These are phyloP conservation scores for Mesostigma viride DNA, from an alignment of 139 green algal genomes.

Conservation along the genomic window DNA sequence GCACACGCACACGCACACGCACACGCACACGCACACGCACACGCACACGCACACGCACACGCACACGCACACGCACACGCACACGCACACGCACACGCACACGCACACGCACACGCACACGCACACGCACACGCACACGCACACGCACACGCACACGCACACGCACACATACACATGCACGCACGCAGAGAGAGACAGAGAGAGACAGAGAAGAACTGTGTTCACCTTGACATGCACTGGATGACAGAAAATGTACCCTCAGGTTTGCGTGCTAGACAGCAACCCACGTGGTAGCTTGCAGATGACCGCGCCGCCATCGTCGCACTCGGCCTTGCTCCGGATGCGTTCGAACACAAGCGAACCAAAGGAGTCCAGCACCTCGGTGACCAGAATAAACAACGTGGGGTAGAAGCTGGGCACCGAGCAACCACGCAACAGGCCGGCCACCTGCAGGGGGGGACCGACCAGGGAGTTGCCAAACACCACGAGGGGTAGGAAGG, in stretches of 20 bases:
- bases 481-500: too few species aligned
- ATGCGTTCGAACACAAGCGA: conserved; percentile 32
- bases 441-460: conserved; percentile 24
- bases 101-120: neutral
- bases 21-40: neutral
- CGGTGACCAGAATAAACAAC: conserved; percentile 34
- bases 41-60: neutral
- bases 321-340: conserved; percentile 14
- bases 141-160: neutral
- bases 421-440: conserved; percentile 16
- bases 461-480: too few species aligned
- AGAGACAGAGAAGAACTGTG: too few species aligned
- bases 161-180: neutral
- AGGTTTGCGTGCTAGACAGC: too few species aligned
- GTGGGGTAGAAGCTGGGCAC: conserved; percentile 35
- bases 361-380: conserved; percentile 34
- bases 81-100: neutral
- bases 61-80: neutral
- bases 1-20: neutral
- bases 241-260: too few species aligned
- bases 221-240: too few species aligned
- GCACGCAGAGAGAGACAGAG: too few species aligned
- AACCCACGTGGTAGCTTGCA: too few species aligned
- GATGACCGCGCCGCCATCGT: too few species aligned
- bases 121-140: neutral